phyloP scores from a whole-genome alignment of 1,284 basidiomycete genomes.

The Anthracocystis walkeri region DNA sequence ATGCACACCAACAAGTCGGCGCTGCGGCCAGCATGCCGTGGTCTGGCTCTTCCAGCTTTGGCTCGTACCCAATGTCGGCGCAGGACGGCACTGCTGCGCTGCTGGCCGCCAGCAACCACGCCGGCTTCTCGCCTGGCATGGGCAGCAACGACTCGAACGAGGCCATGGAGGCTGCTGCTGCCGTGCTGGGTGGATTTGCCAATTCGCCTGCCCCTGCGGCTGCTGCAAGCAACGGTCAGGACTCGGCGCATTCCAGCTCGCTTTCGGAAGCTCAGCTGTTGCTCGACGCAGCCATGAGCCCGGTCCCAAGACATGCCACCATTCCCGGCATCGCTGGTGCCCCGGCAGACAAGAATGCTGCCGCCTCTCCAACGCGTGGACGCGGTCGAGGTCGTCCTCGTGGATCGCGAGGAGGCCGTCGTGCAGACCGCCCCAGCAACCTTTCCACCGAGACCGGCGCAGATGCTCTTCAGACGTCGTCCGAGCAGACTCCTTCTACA shows the following conservation, averaged over 20 bases:
- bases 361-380: slow-evolving; percentile 14
- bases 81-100: slow-evolving; percentile 48
- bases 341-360: slow-evolving; percentile 5
- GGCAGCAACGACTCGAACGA: slow-evolving; percentile 53
- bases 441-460: slow-evolving; percentile 31
- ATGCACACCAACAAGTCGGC: slow-evolving; percentile 13
- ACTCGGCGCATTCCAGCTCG: slow-evolving; percentile 29
- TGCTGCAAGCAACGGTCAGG: slow-evolving; percentile 14
- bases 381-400: slow-evolving; percentile 45
- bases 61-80: slow-evolving; percentile 42
- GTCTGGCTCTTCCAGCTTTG: slow-evolving; percentile 27
- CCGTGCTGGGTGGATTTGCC: slow-evolving; percentile 51
- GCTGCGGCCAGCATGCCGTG: slow-evolving; percentile 27
- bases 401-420: slow-evolving; percentile 33
- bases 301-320: slow-evolving; percentile 43
- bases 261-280: slow-evolving; percentile 53
- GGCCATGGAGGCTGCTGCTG: slow-evolving; percentile 51
- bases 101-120: slow-evolving; percentile 50
- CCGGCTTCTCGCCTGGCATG: slow-evolving; percentile 48
- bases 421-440: slow-evolving; percentile 18
- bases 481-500: slow-evolving; percentile 23
- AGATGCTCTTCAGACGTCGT: slow-evolving; percentile 12
- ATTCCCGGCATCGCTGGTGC: slow-evolving; percentile 21
- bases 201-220: slow-evolving; percentile 21
- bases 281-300: slow-evolving; percentile 56